Conservation (phyloP, 176 grass and related monocot genomes). For the Urochloa ruziziensis region DNA sequence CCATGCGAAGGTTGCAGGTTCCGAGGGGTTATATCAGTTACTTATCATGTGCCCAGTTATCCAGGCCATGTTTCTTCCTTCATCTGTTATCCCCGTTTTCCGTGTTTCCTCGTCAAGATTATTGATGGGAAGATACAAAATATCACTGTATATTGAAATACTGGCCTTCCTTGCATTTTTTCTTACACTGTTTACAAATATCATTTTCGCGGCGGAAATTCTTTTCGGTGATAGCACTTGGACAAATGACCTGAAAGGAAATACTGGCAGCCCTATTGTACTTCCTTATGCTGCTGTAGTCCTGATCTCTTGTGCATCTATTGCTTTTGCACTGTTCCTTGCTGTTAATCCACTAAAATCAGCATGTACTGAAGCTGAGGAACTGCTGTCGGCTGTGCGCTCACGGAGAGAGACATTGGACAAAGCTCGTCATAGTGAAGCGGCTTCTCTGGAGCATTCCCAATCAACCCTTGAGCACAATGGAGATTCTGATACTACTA, state of each 20-base stretch:
- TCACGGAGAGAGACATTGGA: neutral
- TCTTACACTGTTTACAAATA: slow-evolving; percentile 58
- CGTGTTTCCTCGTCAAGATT: slow-evolving; percentile 65
- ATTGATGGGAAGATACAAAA: slow-evolving; percentile 70
- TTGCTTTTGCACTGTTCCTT: slow-evolving; percentile 61
- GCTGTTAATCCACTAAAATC: slow-evolving; percentile 77
- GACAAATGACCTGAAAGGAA: slow-evolving; percentile 72
- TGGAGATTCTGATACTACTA: slow-evolving; percentile 26
- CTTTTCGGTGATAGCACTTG: slow-evolving; percentile 81
- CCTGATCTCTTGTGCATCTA: slow-evolving; percentile 56
- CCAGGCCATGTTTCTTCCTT: slow-evolving; percentile 81
- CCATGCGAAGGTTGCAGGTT: slow-evolving; percentile 51
- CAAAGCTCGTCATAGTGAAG: slow-evolving; percentile 11
- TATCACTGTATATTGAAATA: slow-evolving; percentile 57
- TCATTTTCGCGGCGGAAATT: slow-evolving; percentile 74
- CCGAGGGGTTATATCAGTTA: slow-evolving; percentile 71
- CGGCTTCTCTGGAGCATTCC: slow-evolving; percentile 13
- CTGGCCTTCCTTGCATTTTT: slow-evolving; percentile 65
- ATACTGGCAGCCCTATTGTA: slow-evolving; percentile 44
- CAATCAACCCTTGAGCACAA: slow-evolving; percentile 26
- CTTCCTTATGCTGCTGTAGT: slow-evolving; percentile 51
- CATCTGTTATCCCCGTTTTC: slow-evolving; percentile 72
- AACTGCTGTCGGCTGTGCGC: slow-evolving; percentile 1
- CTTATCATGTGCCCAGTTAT: slow-evolving; percentile 67
- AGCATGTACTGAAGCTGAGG: slow-evolving; percentile 45